These are phyloP conservation scores for Copromyces sp. DNA, from an alignment of 495 filamentous ascomycete genomes.

Conservation along the genomic window DNA sequence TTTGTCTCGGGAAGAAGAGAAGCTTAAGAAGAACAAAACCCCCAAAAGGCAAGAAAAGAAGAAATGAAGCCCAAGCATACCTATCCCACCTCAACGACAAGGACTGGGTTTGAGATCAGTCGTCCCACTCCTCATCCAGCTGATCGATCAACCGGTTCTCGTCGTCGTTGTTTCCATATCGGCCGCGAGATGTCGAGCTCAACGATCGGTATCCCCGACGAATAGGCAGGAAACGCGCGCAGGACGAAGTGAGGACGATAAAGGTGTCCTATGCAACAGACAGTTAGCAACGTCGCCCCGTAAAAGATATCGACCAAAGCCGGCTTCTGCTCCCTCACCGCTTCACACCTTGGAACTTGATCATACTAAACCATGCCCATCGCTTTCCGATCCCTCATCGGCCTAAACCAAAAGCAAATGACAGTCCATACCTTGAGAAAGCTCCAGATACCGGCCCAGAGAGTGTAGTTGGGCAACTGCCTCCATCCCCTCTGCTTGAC, in stretches of 20 bases:
- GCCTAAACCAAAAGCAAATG: neutral
- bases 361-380: neutral
- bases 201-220: constrained; percentile 55
- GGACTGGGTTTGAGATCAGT: constrained; percentile 17
- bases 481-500: constrained; percentile 92
- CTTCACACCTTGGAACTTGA: neutral
- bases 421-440: constrained; percentile 58
- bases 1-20: neutral
- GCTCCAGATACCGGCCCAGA: constrained; percentile 82
- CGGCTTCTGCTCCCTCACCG: neutral
- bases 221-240: constrained; percentile 53
- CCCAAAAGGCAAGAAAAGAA: neutral
- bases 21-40: neutral
- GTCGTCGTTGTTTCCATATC: constrained; percentile 53
- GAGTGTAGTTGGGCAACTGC: constrained; percentile 85
- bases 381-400: neutral
- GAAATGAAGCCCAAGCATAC: neutral
- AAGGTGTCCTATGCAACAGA: constrained; percentile 56
- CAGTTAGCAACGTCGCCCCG: constrained; percentile 1
- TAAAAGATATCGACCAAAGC: neutral
- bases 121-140: constrained; percentile 84
- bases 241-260: constrained; percentile 68
- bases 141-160: constrained; percentile 95
- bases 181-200: constrained; percentile 34
- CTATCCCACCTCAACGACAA: neutral